Percentiles rank a stretch among this genome's conserved stretches.
phyloP scores from a whole-genome alignment of 495 filamentous ascomycete genomes.

The Neurospora sp. region DNA sequence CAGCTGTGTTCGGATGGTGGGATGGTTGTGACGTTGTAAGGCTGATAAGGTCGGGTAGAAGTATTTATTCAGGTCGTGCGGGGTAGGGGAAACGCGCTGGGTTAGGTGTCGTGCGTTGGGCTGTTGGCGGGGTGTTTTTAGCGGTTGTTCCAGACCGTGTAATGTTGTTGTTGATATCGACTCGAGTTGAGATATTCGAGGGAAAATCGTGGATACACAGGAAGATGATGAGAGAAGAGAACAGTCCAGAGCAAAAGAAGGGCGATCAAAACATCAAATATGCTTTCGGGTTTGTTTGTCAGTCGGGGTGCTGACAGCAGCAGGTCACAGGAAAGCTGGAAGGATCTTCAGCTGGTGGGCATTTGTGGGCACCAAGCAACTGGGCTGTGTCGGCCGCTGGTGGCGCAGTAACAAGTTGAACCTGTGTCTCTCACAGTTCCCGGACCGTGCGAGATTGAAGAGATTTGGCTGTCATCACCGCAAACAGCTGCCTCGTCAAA shows the following conservation, averaged over 20 bases:
- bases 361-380: not conserved
- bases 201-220: not conserved
- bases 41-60: not conserved
- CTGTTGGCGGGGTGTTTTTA: not conserved
- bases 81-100: not conserved
- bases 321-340: not conserved
- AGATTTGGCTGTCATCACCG: not conserved
- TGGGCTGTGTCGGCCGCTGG: not conserved
- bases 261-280: not conserved
- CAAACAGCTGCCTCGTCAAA: not conserved
- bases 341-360: not conserved
- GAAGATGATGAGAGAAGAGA: not conserved
- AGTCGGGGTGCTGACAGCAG: not conserved
- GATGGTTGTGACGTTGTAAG: not conserved
- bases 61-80: not conserved
- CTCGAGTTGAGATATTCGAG: not conserved
- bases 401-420: not conserved
- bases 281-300: not conserved
- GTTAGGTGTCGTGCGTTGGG: not conserved
- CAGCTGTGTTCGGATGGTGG: not conserved
- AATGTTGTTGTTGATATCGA: not conserved
- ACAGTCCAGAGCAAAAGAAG: not conserved
- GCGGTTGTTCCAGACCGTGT: not conserved
- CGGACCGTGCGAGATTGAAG: not conserved
- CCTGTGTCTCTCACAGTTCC: not conserved